These are phyloP conservation scores for Amaranthus tricolor DNA, from an alignment of 179 eudicot genomes.

Conservation along the genomic window DNA sequence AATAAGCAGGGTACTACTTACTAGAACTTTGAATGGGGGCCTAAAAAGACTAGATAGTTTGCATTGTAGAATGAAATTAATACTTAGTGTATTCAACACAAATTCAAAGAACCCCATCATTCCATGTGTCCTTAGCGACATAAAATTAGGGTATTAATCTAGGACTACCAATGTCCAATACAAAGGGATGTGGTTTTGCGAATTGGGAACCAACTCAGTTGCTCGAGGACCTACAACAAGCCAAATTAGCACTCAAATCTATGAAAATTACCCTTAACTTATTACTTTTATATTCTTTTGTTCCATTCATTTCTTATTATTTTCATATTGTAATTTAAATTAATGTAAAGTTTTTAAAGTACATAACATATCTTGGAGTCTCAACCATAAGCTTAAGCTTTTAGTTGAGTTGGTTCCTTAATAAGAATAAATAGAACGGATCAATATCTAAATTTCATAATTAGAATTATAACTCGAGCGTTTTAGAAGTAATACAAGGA, in stretches of 20 bases:
- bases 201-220: constrained; percentile 48
- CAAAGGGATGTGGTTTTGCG: constrained; percentile 27
- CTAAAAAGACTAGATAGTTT: constrained; percentile 49
- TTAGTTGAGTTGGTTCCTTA: no score
- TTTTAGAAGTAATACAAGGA: constrained; percentile 32
- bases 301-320: no score
- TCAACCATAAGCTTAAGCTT: no score
- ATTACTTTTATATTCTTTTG: no score
- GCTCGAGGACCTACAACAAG: constrained; percentile 76
- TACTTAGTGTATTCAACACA: constrained; percentile 27
- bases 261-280: constrained; percentile 24
- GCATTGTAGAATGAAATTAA: constrained; percentile 37
- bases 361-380: no score
- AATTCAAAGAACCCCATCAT: constrained; percentile 70
- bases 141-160: constrained; percentile 24
- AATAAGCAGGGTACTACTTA: constrained; percentile 26
- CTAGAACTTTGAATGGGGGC: constrained; percentile 35
- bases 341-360: no score
- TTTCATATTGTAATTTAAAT: no score
- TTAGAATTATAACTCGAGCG: constrained; percentile 27
- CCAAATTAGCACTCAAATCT: constrained; percentile 54
- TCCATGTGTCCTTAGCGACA: constrained; percentile 39
- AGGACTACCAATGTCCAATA: constrained; percentile 55
- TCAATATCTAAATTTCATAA: constrained; percentile 35
- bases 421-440: no score